These are phyloP conservation scores for Gaertneriomyces semiglobifer DNA, from an alignment of 192 early-diverging fungal species.

Conservation along the genomic window DNA sequence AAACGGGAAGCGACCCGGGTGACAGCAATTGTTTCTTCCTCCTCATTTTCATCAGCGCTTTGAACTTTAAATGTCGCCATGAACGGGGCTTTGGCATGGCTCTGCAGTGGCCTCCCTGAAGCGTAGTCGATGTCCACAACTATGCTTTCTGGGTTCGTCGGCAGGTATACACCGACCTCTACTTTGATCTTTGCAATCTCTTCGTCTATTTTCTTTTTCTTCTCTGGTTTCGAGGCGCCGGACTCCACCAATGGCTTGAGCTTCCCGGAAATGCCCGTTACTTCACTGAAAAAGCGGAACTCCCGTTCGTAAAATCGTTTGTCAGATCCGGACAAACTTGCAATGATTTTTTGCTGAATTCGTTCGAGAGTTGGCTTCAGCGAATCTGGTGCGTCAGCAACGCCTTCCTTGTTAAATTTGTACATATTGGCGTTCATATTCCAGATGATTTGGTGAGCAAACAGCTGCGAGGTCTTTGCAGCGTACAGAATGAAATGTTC, in stretches of 20 bases:
- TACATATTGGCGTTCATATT: constrained; percentile 99
- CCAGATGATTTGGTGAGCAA: constrained; percentile 99
- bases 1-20: neutral
- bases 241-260: constrained; percentile 82
- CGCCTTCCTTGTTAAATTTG: constrained; percentile 60
- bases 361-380: constrained; percentile 86
- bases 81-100: constrained; percentile 98
- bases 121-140: constrained; percentile 94
- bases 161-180: constrained; percentile 94
- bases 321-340: constrained; percentile 78
- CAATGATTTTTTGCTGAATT: constrained; percentile 79
- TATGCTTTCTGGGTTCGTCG: constrained; percentile 92
- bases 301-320: constrained; percentile 93
- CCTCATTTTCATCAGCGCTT: constrained; percentile 42
- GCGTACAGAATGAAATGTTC: constrained; percentile 93
- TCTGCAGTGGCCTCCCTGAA: constrained; percentile 91
- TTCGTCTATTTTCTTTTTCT: constrained; percentile 99
- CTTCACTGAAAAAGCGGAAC: constrained; percentile 90
- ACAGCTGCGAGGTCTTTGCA: constrained; percentile 87
- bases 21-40: neutral
- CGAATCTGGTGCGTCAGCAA: constrained; percentile 64
- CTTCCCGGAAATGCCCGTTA: constrained; percentile 97
- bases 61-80: constrained; percentile 94
- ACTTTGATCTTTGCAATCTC: constrained; percentile 93
- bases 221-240: constrained; percentile 84